Evolutionary conservation across 441 rosid species (phyloP).

Genomic region (Kokia cookei): DNA sequence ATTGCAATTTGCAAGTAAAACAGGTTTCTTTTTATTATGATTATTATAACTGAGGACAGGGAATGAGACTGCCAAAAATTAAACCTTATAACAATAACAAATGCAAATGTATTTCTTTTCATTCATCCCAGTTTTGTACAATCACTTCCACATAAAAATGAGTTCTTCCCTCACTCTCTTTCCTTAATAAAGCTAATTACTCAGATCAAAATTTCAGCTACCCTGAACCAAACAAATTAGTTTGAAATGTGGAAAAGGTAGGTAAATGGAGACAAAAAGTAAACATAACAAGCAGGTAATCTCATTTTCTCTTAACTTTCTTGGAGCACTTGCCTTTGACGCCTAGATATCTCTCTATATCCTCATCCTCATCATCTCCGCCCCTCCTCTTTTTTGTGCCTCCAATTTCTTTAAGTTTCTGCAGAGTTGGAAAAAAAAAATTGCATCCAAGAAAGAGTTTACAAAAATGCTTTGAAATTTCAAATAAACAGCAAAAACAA

Average conservation of each 20-base stretch:
- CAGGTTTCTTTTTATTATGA: no score
- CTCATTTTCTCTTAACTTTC: conserved; percentile 24
- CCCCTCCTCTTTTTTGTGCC: conserved; percentile 30
- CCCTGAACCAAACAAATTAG: background rate
- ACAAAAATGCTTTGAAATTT: background rate
- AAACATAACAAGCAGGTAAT: background rate
- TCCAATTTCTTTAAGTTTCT: conserved; percentile 62
- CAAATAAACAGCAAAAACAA: background rate
- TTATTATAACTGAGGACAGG: no score
- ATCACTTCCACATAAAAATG: background rate
- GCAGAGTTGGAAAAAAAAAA: conserved; percentile 2
- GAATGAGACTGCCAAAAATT: background rate
- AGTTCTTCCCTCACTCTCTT: background rate
- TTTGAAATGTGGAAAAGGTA: background rate
- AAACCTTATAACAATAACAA: background rate
- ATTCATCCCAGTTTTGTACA: background rate
- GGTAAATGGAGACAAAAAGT: background rate
- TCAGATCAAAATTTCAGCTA: background rate
- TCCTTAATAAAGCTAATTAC: background rate
- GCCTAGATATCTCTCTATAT: conserved; percentile 50
- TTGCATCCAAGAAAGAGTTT: background rate
- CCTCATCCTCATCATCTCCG: conserved; percentile 54
- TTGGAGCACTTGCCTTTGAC: conserved; percentile 34
- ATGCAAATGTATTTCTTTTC: background rate
- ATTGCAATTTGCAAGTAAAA: background rate